A percentile compares a stretch with the other conserved stretches of the same genome.
Conservation (phyloP, 306 rosid species). For the Medicago ruthenica region DNA sequence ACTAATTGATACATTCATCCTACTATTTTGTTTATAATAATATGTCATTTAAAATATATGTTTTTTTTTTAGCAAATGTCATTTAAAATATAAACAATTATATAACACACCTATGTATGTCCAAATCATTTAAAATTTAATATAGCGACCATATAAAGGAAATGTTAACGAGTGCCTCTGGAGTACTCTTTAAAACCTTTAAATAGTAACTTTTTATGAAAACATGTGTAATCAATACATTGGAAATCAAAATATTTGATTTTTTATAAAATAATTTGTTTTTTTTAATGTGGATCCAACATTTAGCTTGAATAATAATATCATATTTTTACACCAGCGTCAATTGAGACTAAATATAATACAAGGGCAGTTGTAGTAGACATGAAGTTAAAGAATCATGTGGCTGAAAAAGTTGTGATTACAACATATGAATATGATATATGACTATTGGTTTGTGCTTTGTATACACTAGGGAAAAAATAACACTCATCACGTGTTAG, state of each 20-base stretch:
- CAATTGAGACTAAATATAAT: background rate
- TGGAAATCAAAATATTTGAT: too few species aligned
- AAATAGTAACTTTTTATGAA: too few species aligned
- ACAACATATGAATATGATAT: background rate
- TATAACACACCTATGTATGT: background rate
- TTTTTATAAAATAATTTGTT: too few species aligned
- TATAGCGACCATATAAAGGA: background rate
- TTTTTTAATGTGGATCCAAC: background rate
- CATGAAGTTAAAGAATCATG: constrained; percentile 20
- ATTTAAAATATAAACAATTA: background rate
- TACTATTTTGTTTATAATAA: background rate
- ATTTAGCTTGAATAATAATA: background rate
- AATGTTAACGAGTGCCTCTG: too few species aligned
- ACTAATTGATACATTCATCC: background rate
- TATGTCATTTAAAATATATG: too few species aligned
- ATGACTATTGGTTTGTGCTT: background rate
- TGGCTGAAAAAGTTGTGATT: constrained; percentile 2
- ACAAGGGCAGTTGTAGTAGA: background rate
- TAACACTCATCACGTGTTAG: constrained; percentile 49
- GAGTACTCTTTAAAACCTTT: too few species aligned
- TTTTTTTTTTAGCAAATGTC: too few species aligned
- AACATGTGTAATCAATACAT: too few species aligned
- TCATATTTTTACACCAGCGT: background rate
- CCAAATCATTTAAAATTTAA: background rate
- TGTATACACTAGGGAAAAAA: background rate